These are phyloP conservation scores for Pulchroboletus neoregius DNA, from an alignment of 1,284 basidiomycete species.

Conservation along the genomic window DNA sequence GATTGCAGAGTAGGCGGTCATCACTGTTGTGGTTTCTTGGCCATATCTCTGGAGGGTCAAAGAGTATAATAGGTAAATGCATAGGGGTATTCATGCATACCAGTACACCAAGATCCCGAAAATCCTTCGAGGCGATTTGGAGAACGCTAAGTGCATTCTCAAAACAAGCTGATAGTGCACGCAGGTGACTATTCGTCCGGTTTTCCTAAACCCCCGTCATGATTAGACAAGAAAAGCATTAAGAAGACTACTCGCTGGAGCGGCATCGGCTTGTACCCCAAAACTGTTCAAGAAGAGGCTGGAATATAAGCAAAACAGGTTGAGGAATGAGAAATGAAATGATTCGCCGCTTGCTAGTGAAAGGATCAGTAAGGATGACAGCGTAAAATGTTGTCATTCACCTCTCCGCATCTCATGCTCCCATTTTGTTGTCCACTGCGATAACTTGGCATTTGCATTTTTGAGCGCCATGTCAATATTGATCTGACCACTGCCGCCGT, in stretches of 20 bases:
- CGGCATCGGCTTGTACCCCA: constrained; percentile 61
- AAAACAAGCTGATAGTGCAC: constrained; percentile 68
- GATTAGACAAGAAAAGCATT: constrained; percentile 1
- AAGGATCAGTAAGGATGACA: constrained; percentile 11
- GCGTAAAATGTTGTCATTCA: constrained; percentile 28
- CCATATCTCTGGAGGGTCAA: constrained; percentile 58
- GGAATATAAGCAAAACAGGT: constrained; percentile 71
- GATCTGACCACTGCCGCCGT: constrained; percentile 51
- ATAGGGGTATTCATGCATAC: constrained; percentile 41
- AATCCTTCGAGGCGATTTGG: constrained; percentile 66
- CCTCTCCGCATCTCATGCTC: constrained; percentile 65
- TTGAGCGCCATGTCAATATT: constrained; percentile 67
- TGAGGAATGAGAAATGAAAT: constrained; percentile 70
- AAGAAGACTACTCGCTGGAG: constrained; percentile 41
- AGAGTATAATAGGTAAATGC: neutral
- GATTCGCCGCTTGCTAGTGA: constrained; percentile 55
- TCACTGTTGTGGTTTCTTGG: constrained; percentile 76
- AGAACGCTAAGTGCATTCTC: constrained; percentile 66
- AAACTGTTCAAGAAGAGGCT: constrained; percentile 78
- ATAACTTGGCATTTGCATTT: constrained; percentile 66
- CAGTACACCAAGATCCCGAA: constrained; percentile 68
- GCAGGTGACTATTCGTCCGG: constrained; percentile 54
- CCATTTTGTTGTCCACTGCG: constrained; percentile 68
- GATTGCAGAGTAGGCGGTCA: constrained; percentile 80
- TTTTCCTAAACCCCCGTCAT: constrained; percentile 33